Evolutionary conservation across 163 green algal species (phyloP).

Genomic region (Coccomyxa subellipsoidea): DNA sequence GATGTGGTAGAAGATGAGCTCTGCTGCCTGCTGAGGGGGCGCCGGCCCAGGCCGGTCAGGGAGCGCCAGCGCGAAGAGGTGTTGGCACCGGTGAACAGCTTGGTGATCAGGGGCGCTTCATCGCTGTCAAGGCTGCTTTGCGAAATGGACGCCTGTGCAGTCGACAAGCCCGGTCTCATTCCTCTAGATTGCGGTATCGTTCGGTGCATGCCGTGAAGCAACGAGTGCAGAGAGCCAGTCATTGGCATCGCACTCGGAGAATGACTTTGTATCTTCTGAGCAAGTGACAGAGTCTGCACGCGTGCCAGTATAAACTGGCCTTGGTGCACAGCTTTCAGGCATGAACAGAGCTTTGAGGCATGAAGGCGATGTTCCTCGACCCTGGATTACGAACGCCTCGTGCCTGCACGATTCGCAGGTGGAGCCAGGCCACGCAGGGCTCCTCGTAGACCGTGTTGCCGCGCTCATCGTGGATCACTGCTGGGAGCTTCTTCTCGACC

Average conservation of each 20-base stretch:
- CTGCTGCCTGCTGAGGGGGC: neutral
- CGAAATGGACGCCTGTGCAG: neutral
- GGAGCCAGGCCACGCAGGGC: conserved; percentile 27
- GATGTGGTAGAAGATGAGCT: neutral
- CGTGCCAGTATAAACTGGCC: too few relatives aligned
- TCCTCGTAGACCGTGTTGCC: conserved; percentile 24
- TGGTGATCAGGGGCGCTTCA: neutral
- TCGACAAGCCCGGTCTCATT: too few relatives aligned
- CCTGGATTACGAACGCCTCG: too few relatives aligned
- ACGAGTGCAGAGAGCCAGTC: too few relatives aligned
- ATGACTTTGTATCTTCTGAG: too few relatives aligned
- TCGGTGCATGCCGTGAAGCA: too few relatives aligned
- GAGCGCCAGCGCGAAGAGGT: neutral
- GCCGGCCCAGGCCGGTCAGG: neutral
- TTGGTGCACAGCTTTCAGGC: too few relatives aligned
- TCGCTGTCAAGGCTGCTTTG: neutral
- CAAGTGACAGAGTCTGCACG: too few relatives aligned
- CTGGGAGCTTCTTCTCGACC: conserved; percentile 19
- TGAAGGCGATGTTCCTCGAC: too few relatives aligned
- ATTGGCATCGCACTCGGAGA: too few relatives aligned
- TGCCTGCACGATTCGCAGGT: conserved; percentile 8
- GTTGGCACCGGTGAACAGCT: neutral
- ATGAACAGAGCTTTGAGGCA: too few relatives aligned
- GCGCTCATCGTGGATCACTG: conserved; percentile 22
- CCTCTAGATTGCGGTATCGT: too few relatives aligned